Evolutionary conservation across 768 basidiomycete genomes (phyloP).

Genomic region (Tricholoma terreum): DNA sequence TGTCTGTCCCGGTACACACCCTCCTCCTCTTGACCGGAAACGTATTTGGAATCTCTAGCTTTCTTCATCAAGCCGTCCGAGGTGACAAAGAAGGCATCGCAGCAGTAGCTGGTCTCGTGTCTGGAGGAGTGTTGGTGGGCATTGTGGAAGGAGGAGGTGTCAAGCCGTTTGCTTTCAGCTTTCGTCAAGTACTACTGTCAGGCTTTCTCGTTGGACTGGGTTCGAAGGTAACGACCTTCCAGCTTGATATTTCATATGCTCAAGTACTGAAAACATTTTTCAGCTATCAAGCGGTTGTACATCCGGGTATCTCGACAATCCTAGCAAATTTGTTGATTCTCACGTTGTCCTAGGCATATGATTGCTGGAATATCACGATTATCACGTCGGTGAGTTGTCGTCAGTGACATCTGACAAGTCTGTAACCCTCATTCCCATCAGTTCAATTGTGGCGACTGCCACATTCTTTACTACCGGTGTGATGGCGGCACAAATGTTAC

Average conservation of each 20-base stretch:
- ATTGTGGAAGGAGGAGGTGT: constrained; percentile 37
- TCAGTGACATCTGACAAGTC: constrained; percentile 3
- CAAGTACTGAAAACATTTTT: background rate
- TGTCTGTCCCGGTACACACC: constrained; percentile 50
- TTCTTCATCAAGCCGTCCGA: constrained; percentile 47
- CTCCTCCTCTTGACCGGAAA: constrained; percentile 52
- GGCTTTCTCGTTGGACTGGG: constrained; percentile 59
- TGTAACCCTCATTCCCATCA: constrained; percentile 19
- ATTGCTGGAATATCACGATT: constrained; percentile 56
- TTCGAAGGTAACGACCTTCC: constrained; percentile 40
- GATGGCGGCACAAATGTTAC: constrained; percentile 40
- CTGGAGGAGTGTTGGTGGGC: constrained; percentile 46
- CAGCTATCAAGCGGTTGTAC: constrained; percentile 64
- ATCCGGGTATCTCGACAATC: constrained; percentile 43
- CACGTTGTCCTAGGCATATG: constrained; percentile 50
- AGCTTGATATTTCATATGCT: background rate
- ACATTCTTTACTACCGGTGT: constrained; percentile 51
- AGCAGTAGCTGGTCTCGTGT: constrained; percentile 43
- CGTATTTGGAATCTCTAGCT: constrained; percentile 61
- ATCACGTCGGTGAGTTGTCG: constrained; percentile 43
- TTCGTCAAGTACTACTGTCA: constrained; percentile 36
- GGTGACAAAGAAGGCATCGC: constrained; percentile 42
- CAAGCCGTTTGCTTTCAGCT: constrained; percentile 18
- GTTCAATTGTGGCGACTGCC: constrained; percentile 53
- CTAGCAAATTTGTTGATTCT: background rate